These are phyloP conservation scores for Parachaetomium inaequale DNA, from an alignment of 495 filamentous ascomycete genomes.

Conservation along the genomic window DNA sequence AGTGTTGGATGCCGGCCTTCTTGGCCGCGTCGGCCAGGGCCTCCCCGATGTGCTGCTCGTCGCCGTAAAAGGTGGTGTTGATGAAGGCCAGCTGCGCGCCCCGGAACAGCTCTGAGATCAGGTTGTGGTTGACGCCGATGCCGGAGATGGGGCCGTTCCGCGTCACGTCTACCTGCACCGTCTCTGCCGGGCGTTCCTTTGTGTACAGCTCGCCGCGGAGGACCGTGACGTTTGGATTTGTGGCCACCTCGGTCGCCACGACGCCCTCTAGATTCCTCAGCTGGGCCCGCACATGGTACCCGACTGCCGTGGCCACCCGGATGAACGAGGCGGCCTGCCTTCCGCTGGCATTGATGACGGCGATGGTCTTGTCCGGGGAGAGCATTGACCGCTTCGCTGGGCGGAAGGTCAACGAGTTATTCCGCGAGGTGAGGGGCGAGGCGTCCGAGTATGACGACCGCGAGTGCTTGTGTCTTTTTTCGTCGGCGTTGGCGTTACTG, in stretches of 20 bases:
- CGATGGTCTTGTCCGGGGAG: constrained; percentile 70
- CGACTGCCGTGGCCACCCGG: constrained; percentile 85
- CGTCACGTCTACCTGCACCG: constrained; percentile 42
- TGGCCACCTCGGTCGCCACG: constrained; percentile 75
- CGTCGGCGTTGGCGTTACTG: constrained; percentile 31
- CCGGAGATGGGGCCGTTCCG: constrained; percentile 43
- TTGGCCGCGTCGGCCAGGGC: constrained; percentile 88
- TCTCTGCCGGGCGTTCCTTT: constrained; percentile 45
- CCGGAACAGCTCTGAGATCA: constrained; percentile 75
- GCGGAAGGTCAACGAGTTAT: constrained; percentile 48
- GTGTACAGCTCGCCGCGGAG: constrained; percentile 77
- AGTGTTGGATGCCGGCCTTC: constrained; percentile 77
- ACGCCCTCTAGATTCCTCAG: constrained; percentile 76
- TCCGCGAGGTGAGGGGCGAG: constrained; percentile 48
- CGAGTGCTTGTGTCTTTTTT: constrained; percentile 50
- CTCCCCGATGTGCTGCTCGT: constrained; percentile 84
- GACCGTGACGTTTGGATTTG: constrained; percentile 78
- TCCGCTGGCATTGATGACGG: constrained; percentile 87
- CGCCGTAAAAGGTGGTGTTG: constrained; percentile 97
- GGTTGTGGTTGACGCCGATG: constrained; percentile 50
- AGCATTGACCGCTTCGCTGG: constrained; percentile 51
- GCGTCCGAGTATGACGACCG: constrained; percentile 50
- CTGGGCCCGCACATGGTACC: constrained; percentile 86
- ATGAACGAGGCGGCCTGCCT: constrained; percentile 92
- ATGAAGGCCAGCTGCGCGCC: constrained; percentile 89